Evolutionary conservation across 2,329 filamentous ascomycete genomes (phyloP), one percentile per base, ranked within the genome.

Genomic region (Scytalidium sp.): DNA sequence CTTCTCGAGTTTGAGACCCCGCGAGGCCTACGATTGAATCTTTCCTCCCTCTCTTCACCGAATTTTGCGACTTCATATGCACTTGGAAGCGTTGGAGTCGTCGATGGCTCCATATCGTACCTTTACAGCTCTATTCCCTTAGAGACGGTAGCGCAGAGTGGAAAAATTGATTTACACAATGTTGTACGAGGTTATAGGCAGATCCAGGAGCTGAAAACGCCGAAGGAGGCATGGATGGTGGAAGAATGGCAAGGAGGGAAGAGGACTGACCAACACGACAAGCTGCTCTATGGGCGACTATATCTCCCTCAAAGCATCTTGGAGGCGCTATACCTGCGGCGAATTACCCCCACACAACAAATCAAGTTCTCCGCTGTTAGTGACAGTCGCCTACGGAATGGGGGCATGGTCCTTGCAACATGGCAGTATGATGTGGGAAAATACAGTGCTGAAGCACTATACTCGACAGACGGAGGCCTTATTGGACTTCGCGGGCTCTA

Each of bases 41-140:
- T 97, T 50, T 96, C 93, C 7, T 95, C 94, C 7, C 85, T 99
- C 23, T 90, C 92, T 7, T 92, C 92, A 17, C 87, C 90, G 8
- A 90, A 96, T 68, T 97, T 97, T 62, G 93, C 92, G 20, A 96
- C 92, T 15, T 93, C 91, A 32, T 99, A 99, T 70, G 88, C 90
- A 40, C 81, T 99, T 41, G 90, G 91, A 53, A 95, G 87, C 40
- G 81, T 95, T 15, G 94, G 93, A 52, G 79, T 96, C 29, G 92
- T 99, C 46, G 93, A 97, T 72, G 94, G 94, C 66, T 96, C 91
- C n/a, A 81, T 99, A 50, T 96, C 92, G 13, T 99, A 97, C 71
- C 82, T 99, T 47, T 97, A 96, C 74, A 95, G 91, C 44, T 96
- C 90, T 2, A 78, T 94, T 8, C 85, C 90, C 11, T 79, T 97